Percentiles rank a stretch among this genome's conserved stretches.
These are phyloP conservation scores for Bauhinia variegata DNA, from an alignment of 306 rosid genomes.

Conservation along the genomic window DNA sequence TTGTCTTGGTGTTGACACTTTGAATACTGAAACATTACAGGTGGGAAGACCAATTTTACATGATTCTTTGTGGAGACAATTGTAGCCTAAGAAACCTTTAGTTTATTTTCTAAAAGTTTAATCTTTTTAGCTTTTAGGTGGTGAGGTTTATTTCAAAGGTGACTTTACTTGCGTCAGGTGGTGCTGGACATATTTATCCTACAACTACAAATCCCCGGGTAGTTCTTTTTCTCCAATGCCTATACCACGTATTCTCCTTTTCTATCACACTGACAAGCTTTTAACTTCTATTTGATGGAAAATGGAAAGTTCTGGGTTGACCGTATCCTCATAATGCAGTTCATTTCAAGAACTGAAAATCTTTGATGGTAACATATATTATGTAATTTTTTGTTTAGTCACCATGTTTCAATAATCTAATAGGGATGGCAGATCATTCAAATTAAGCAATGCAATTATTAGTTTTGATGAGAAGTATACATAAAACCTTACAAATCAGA, in stretches of 20 bases:
- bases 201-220: slow-evolving; percentile 95
- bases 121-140: slow-evolving; percentile 64
- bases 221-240: slow-evolving; percentile 31
- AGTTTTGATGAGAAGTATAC: not conserved
- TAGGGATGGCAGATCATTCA: not conserved
- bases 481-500: not conserved
- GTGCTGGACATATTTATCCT: slow-evolving; percentile 97
- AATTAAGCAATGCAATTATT: slow-evolving; percentile 19
- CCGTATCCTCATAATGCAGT: not conserved
- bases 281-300: slow-evolving; percentile 28
- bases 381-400: not conserved
- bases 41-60: slow-evolving; percentile 47
- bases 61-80: slow-evolving; percentile 22
- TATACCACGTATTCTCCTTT: slow-evolving; percentile 3
- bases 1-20: slow-evolving; percentile 86
- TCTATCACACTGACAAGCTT: not conserved
- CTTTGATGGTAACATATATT: not conserved
- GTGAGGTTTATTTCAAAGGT: slow-evolving; percentile 87
- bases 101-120: slow-evolving; percentile 29
- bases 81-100: not conserved
- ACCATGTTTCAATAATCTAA: not conserved
- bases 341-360: slow-evolving; percentile 3
- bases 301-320: slow-evolving; percentile 5
- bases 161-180: slow-evolving; percentile 94
- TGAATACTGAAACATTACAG: slow-evolving; percentile 76